phyloP scores from a whole-genome alignment of 2,329 filamentous ascomycete species.

The Aspergillus hortae region DNA sequence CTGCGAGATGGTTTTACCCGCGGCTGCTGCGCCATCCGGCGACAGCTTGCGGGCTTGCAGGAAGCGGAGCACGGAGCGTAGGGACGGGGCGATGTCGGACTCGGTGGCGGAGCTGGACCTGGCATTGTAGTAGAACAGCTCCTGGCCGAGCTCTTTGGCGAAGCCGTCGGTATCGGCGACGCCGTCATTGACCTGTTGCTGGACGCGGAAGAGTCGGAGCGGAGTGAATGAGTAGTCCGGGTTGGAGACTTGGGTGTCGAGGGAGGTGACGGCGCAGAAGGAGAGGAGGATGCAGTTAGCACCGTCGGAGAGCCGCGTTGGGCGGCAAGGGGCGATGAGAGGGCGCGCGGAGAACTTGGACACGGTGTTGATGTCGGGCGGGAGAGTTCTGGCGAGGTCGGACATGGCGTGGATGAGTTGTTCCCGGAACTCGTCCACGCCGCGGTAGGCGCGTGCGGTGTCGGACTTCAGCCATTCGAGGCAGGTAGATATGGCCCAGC shows the following conservation, averaged over 20 bases:
- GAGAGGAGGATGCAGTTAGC: conserved; percentile 47
- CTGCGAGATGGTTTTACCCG: conserved; percentile 9
- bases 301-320: conserved; percentile 19
- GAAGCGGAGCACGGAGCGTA: conserved; percentile 18
- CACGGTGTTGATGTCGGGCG: conserved; percentile 28
- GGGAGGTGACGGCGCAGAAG: conserved; percentile 61
- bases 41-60: conserved; percentile 18
- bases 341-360: conserved; percentile 37
- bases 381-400: conserved; percentile 41
- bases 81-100: conserved; percentile 18
- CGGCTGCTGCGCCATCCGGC: not conserved
- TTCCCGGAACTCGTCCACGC: conserved; percentile 39
- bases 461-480: conserved; percentile 31
- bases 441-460: conserved; percentile 19
- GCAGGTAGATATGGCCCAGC: conserved; percentile 36
- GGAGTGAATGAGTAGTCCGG: conserved; percentile 58
- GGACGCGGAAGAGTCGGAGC: conserved; percentile 62
- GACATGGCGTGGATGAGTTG: conserved; percentile 43
- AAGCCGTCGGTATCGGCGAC: conserved; percentile 58
- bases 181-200: conserved; percentile 59
- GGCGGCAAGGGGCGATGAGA: conserved; percentile 35
- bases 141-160: conserved; percentile 57
- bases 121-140: conserved; percentile 49
- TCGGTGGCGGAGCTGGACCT: conserved; percentile 23
- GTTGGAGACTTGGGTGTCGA: conserved; percentile 53